Evolutionary conservation across 169 alveolate species (phyloP), one percentile per base, ranked within the genome.

Genomic region (Plasmodium ovale): DNA sequence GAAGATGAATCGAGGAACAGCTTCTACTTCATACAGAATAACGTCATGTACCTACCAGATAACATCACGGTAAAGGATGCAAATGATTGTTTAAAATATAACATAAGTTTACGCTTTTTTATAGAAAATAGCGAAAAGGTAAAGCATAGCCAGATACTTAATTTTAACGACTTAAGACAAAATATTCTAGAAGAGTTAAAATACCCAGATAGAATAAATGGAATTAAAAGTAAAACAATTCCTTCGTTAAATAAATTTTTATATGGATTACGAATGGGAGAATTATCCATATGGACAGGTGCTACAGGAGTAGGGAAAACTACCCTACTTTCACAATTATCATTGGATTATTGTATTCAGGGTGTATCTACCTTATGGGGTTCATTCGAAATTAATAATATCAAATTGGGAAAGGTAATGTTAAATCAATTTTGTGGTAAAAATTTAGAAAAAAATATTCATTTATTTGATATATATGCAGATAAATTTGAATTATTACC

Each of bases 261-360:
- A 72, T 95, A 64, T 72, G 99, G 99, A 19, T 94, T 96, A 59
- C 92, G 99, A 47, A 89, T 93, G 70, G 99, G 99, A 33, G 99
- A 98, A 77, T 73, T 98, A 72, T 94, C 98, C 14, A 93, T 98
- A 23, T 93, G 98, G 93, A 98, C 99, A 9, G 99, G 99, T n/a
- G 95, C 98, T 1, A 97, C 99, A 10, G 99, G 99, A 9, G 93
- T 97, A n/a, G 99, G 99, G 54, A 98, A 98, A 93, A 98, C 99
- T 1, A 98, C 99, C 0, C 94, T 97, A 5, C 92, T 98, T 21
- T 96, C 99, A 14, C 97, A 98, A 74, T 77, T 96, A 0, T 97
- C 99, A 0, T 87, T 98, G 33, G 99, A 98, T 91, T 97, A 97
- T 74, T 94, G 98, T 58, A 58, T 89, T 49, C 95, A 97, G 85